Base-by-base conservation (phyloP, 495 filamentous ascomycete genomes). In the Aspergillus heteromorphus region DNA sequence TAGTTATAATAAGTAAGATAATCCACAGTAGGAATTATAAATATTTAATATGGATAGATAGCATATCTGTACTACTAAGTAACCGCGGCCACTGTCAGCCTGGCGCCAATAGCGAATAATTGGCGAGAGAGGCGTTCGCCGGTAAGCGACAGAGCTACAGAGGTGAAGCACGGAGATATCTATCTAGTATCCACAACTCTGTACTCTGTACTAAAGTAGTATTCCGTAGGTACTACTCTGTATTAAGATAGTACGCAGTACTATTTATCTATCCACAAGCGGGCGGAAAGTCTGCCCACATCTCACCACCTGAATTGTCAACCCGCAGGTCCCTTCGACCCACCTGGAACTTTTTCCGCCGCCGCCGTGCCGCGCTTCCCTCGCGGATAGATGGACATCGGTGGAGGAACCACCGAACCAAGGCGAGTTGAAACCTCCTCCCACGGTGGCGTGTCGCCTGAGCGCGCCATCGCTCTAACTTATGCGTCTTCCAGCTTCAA, bases 21-120 rank as follows among this genome's bases (percentile, higher is more conserved):
- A n/a, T n/a, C n/a, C n/a, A n/a, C n/a, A n/a, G n/a, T n/a, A n/a
- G n/a, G n/a, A n/a, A n/a, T n/a, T n/a, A n/a, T n/a, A n/a, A n/a
- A n/a, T n/a, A n/a, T n/a, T n/a, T n/a, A n/a, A n/a, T n/a, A n/a
- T n/a, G n/a, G 17, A 38, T 45, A 34, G 21, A n/a, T 38, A 47
- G n/a, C n/a, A n/a, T n/a, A n/a, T n/a, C n/a, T n/a, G n/a, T n/a
- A n/a, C n/a, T n/a, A n/a, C 27, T 45, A 18, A 40, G 38, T 48
- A 58, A 58, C 51, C 57, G 57, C 57, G 30, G 29, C 51, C 20
- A 51, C 14, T 20, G 21, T 38, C n/a, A n/a, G 41, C 45, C 54
- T 55, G 57, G 63, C 63, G 63, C 55, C 62, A 67, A 61, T 54
- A 58, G 62, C 56, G 57, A 67, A 65, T 61, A 56, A 61, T 53